Base-by-base conservation (phyloP, 1,284 basidiomycete genomes). In the Apiotrichum laibachii region DNA sequence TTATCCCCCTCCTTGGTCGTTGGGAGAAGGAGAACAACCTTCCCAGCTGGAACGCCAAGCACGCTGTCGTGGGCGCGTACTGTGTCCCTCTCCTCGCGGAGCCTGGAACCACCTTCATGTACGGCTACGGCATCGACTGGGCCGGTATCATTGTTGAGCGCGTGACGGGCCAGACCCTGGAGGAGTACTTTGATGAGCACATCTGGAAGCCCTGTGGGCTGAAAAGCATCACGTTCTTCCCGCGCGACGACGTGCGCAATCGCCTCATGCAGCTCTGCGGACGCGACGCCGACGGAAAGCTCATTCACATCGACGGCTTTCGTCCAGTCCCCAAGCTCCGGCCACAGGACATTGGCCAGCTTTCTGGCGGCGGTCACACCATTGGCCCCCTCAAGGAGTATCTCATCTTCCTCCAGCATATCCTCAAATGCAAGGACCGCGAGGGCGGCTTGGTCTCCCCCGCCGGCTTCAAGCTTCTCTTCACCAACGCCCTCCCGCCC, bases 51-150 rank as follows among this genome's bases (percentile, higher is more conserved):
- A 33, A 68, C 64, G 4, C 62, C 69, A 55, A 65, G 64, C 22
- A 55, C 70, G 46, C 46, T 37, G 19, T 49, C 18, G 34, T 50
- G 19, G 61, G 55, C 22, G 57, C 57, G 13, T 59, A 46, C 45
- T n/a, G 54, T n/a, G 48, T 50, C 13, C 67, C 67, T 1, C 56
- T 64, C n/a, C 49, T 70, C 19, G 72, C 62, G 55, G 66, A 74
- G 45, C 75, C 73, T 2, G 73, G 72, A 2, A 67, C 66, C 1
- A 51, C 52, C 2, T 76, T 61, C 54, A 31, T 35, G 33, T 75
- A 76, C 64, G 55, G 58, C 11, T 58, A 63, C 49, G 70, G 70
- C 0, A 73, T 76, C 35, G 79, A 79, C 55, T 76, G 70, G 71
- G 66, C 69, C 26, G 76, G 70, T 7, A 37, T 65, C 51, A 19